A percentile compares a stretch with the other conserved stretches of the same genome.
Conservation (phyloP, 2,329 filamentous ascomycete genomes). For the Aureobasidium pullulans region DNA sequence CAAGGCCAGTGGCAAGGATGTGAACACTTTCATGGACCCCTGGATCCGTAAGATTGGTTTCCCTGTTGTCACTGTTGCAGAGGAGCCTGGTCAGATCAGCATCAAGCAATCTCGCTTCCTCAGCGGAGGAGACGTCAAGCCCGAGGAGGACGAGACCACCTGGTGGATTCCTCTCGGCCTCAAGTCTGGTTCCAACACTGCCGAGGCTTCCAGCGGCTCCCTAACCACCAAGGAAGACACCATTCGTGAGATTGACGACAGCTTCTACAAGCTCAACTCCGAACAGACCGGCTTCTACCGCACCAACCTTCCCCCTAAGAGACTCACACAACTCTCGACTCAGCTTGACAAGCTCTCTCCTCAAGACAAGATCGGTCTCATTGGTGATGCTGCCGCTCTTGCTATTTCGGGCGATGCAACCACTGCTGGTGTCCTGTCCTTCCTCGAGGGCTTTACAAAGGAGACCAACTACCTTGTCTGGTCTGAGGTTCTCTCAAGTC, state of each 20-base stretch:
- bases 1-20: conserved; percentile 79
- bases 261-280: conserved; percentile 91
- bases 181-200: conserved; percentile 62
- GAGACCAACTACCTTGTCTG: conserved; percentile 86
- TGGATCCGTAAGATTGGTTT: conserved; percentile 97
- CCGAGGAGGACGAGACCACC: conserved; percentile 81
- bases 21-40: conserved; percentile 79
- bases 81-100: conserved; percentile 73
- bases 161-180: conserved; percentile 95
- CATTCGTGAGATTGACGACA: conserved; percentile 63
- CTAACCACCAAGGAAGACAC: conserved; percentile 71
- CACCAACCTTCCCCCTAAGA: conserved; percentile 83
- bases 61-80: conserved; percentile 77
- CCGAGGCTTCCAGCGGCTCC: conserved; percentile 56
- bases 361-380: conserved; percentile 86
- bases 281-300: conserved; percentile 85
- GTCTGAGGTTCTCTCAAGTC: conserved; percentile 71
- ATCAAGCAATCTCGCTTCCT: conserved; percentile 85
- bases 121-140: conserved; percentile 80
- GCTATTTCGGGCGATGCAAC: conserved; percentile 80
- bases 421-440: conserved; percentile 72
- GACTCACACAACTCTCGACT: conserved; percentile 71
- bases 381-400: conserved; percentile 83
- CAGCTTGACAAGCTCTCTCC: conserved; percentile 69
- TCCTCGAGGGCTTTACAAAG: conserved; percentile 73